These are phyloP conservation scores for Xylaria intraflava DNA, from an alignment of 495 filamentous ascomycete genomes.

Conservation along the genomic window DNA sequence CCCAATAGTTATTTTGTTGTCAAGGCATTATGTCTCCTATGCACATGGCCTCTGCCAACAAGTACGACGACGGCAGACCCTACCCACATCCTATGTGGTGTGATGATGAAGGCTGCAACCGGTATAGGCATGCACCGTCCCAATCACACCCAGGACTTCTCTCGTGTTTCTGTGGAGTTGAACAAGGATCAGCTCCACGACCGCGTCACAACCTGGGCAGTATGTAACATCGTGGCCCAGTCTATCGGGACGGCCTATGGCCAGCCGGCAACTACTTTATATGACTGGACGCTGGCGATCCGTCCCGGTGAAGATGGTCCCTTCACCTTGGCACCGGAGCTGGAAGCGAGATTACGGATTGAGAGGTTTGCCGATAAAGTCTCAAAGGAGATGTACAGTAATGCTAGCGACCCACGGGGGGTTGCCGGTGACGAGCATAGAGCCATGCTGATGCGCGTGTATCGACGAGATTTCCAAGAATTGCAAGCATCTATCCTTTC, in stretches of 20 bases:
- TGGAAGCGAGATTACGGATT: constrained; percentile 64
- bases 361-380: constrained; percentile 81
- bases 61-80: constrained; percentile 82
- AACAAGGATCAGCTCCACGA: constrained; percentile 81
- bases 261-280: constrained; percentile 80
- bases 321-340: constrained; percentile 60
- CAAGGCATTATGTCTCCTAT: constrained; percentile 82
- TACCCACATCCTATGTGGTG: constrained; percentile 81
- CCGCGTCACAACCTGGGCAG: constrained; percentile 82
- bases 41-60: constrained; percentile 84
- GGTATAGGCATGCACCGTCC: constrained; percentile 86
- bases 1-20: constrained; percentile 86
- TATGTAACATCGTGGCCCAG: constrained; percentile 90
- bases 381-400: constrained; percentile 79
- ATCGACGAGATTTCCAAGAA: constrained; percentile 50
- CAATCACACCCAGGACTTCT: constrained; percentile 86
- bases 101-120: constrained; percentile 91
- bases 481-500: constrained; percentile 47
- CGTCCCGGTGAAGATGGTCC: constrained; percentile 56
- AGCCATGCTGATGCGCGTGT: constrained; percentile 57
- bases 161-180: constrained; percentile 71
- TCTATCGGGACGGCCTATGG: constrained; percentile 86
- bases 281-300: constrained; percentile 75
- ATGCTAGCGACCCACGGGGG: constrained; percentile 66
- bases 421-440: constrained; percentile 64